phyloP scores from a whole-genome alignment of 306 rosid genomes.

The Lathyrus oleraceus region DNA sequence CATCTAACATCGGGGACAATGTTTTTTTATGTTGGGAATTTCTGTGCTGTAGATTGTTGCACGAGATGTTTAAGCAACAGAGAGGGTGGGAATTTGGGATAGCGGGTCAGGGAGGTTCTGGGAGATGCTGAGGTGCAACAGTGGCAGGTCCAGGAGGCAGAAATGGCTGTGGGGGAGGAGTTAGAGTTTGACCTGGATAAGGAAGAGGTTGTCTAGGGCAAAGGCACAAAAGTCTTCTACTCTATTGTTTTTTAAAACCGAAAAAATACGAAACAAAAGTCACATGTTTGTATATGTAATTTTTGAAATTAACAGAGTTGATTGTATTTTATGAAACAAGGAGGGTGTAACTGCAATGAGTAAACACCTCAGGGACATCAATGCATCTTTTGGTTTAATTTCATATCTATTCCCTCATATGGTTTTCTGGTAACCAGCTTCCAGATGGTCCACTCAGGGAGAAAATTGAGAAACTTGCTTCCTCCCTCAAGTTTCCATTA shows the following conservation, averaged over 20 bases:
- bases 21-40: background rate
- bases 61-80: background rate
- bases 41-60: background rate
- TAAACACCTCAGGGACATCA: background rate
- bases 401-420: slow-evolving; percentile 28
- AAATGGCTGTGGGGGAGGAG: background rate
- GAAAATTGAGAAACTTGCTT: slow-evolving; percentile 90
- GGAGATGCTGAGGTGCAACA: background rate
- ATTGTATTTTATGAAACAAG: background rate
- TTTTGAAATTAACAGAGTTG: slow-evolving; percentile 5
- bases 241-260: background rate
- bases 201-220: background rate
- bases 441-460: slow-evolving; percentile 86
- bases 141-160: background rate
- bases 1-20: background rate
- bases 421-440: slow-evolving; percentile 61
- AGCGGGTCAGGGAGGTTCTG: background rate
- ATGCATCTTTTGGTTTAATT: background rate
- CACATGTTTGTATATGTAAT: background rate
- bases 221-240: slow-evolving; percentile 7
- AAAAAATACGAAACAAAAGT: background rate
- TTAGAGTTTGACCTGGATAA: slow-evolving; percentile 2
- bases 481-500: slow-evolving; percentile 86
- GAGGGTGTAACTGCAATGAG: background rate
- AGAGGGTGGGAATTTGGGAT: background rate